These are phyloP conservation scores for Pyrus betulifolia DNA, from an alignment of 306 rosid genomes.

Conservation along the genomic window DNA sequence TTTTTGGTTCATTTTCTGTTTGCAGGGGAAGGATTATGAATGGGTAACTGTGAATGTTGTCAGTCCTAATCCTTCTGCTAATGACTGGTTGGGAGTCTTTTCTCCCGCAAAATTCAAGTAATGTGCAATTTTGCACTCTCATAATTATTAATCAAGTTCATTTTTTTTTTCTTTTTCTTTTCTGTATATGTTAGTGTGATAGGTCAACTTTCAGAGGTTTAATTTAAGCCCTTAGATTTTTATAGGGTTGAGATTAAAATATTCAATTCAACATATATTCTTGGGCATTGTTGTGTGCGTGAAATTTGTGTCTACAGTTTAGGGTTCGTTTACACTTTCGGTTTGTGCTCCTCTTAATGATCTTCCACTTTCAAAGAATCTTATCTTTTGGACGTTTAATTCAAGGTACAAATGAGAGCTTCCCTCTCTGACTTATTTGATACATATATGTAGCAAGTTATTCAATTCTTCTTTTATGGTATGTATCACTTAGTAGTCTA, in stretches of 20 bases:
- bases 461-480: too few relatives aligned
- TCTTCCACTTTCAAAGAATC: background rate
- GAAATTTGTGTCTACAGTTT: background rate
- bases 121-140: background rate
- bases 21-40: conserved; percentile 28
- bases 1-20: background rate
- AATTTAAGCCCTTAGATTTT: background rate
- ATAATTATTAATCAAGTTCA: background rate
- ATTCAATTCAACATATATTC: too few relatives aligned
- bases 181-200: too few relatives aligned
- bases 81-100: conserved; percentile 40
- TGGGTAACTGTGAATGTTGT: conserved; percentile 24
- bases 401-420: background rate
- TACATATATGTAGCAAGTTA: background rate
- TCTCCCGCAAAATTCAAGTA: conserved; percentile 37
- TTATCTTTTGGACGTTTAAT: background rate
- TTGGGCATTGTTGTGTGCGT: background rate
- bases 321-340: background rate
- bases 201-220: too few relatives aligned
- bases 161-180: background rate
- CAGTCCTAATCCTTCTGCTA: conserved; percentile 24
- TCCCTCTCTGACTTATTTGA: background rate
- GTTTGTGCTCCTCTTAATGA: background rate
- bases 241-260: background rate
- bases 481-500: too few relatives aligned